Base-by-base conservation (phyloP, 179 eudicot genomes). In the Silene vulgaris region DNA sequence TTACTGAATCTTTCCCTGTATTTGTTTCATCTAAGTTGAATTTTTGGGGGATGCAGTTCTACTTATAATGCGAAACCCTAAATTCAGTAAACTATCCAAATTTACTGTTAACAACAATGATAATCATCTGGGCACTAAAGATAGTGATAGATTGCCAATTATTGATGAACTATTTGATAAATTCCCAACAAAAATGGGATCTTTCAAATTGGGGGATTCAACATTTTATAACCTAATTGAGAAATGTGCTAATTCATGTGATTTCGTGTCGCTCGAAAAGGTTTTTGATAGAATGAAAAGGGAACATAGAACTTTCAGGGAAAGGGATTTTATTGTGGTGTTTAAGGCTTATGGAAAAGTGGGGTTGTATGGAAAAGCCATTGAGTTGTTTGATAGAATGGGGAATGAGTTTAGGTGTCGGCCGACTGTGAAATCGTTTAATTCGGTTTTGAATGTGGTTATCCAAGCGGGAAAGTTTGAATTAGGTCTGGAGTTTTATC, bases 341-440 rank as follows among this genome's bases (percentile, higher is more conserved):
- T 92, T 92, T 76, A 92, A 68, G 79, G 97, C 97, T 65, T 92
- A 84, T 74, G 97, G 97, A 61, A 92, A 79, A 84, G 88, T 87
- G 3, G 79, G 80, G 65, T 62, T 88, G 21, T 83, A 85, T 9
- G 84, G 80, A 9, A 83, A 89, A 30, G 99, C 97, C 6, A 77
- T 88, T 35, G 84, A 78, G 4, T 86, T 90, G 87, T 92, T 90
- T 79, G 48, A 85, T 28, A 87, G 89, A 76, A 95, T 95, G 99
- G 75, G 1, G 78, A 86, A 26, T 69, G 96, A 95, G 64, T 95
- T 87, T 50, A 76, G 72, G 16, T 89, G 96, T 71, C 81, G 65
- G 30, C 89, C 82, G 52, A 85, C 87, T 30, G 90, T 90, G 76
- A 82, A 88, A 74, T 92, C 99, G 23, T 89, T 95, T 80, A 95